These are phyloP conservation scores for Phytopythium kandeliae DNA, from an alignment of 352 stramenopile species.

Conservation along the genomic window DNA sequence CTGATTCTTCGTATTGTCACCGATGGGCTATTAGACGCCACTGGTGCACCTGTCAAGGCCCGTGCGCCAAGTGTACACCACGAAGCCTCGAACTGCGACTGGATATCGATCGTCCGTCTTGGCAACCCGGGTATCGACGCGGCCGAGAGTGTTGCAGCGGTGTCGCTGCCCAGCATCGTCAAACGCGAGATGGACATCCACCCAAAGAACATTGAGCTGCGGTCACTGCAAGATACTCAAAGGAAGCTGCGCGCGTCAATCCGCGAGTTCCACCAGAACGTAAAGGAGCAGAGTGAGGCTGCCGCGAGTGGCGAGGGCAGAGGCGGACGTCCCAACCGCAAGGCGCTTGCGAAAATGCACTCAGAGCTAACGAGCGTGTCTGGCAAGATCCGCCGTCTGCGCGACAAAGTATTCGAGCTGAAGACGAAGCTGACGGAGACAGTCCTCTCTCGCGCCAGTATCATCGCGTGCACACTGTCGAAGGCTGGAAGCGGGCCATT, in stretches of 20 bases:
- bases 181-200: constrained; percentile 77
- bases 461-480: constrained; percentile 85
- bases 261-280: constrained; percentile 66
- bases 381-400: constrained; percentile 73
- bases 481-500: constrained; percentile 78
- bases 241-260: constrained; percentile 59
- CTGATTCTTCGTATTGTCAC: constrained; percentile 84
- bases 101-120: constrained; percentile 74
- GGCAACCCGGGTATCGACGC: constrained; percentile 76
- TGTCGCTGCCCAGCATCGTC: constrained; percentile 79
- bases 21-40: constrained; percentile 68
- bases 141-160: constrained; percentile 58
- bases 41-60: constrained; percentile 43
- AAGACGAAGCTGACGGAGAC: constrained; percentile 66
- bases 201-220: constrained; percentile 68
- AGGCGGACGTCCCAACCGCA: constrained; percentile 22
- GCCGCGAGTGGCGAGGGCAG: constrained; percentile 3
- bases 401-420: constrained; percentile 75
- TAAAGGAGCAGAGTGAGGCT: constrained; percentile 22
- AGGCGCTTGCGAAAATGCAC: constrained; percentile 68
- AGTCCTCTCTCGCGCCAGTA: constrained; percentile 72
- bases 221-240: constrained; percentile 56
- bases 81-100: constrained; percentile 33
- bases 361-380: constrained; percentile 63
- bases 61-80: constrained; percentile 65